Evolutionary conservation across 495 filamentous ascomycete species (phyloP).

Genomic region (Saxophila tyrrhenica): DNA sequence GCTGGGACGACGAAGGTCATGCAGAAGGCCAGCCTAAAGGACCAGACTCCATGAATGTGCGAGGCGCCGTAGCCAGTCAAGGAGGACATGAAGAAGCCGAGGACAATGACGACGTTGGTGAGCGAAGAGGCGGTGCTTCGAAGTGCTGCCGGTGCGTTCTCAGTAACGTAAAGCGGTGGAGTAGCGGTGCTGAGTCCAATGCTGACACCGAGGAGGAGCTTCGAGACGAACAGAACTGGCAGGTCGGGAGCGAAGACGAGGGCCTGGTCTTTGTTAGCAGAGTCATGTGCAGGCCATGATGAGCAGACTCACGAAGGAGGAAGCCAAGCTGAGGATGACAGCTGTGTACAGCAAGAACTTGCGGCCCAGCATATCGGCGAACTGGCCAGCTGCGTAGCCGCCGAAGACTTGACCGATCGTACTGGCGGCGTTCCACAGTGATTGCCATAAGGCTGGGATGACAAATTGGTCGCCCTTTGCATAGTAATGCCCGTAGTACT

Average conservation of each 20-base stretch:
- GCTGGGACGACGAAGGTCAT: neutral
- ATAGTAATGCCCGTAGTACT: constrained; percentile 1
- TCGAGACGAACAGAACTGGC: constrained; percentile 1
- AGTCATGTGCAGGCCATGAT: neutral
- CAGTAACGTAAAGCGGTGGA: constrained; percentile 1
- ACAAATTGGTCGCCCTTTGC: neutral
- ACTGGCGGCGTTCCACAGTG: neutral
- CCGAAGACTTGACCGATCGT: constrained; percentile 5
- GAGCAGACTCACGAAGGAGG: neutral
- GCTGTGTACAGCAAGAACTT: neutral
- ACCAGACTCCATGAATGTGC: neutral
- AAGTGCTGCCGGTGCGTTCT: neutral
- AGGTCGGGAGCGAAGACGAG: constrained; percentile 1
- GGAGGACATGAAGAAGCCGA: neutral
- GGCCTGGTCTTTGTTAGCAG: neutral
- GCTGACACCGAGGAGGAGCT: neutral
- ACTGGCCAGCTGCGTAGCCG: neutral
- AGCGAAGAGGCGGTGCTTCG: neutral
- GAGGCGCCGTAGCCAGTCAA: neutral
- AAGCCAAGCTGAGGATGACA: neutral
- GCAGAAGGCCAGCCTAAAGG: neutral
- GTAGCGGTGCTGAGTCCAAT: neutral
- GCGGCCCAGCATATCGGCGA: neutral
- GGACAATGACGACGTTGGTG: constrained; percentile 1
- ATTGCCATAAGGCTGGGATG: constrained; percentile 1